Evolutionary conservation across 257 asterid genomes (phyloP), one percentile per base, ranked within the genome.

Genomic region (Gentiana macrophylla): DNA sequence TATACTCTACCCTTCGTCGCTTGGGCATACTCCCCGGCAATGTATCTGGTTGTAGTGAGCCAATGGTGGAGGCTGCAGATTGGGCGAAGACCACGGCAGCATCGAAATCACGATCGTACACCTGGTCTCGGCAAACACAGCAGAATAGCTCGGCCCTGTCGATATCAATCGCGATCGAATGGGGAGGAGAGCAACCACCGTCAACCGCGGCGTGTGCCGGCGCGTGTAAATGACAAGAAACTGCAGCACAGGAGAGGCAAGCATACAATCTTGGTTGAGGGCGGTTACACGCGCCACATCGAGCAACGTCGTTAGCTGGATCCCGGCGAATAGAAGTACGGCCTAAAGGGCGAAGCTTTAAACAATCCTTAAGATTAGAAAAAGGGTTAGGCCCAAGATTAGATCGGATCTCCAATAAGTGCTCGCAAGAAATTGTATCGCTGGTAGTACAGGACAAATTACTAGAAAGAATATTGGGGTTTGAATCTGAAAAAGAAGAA

Each of bases 61-160:
- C 84, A 32, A 55, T 61, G 52, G 72, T 65, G 15, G 75, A 69
- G 15, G 67, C 77, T 32, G 67, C 62, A 5, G 73, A 53, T 49
- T 71, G 81, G 6, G 81, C 72, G n/a, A 74, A 73, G 12, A 78
- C 81, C 4, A 87, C 85, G 12, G 71, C 79, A 0, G 89, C 80
- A 52, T 91, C 96, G 59, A 91, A 84, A 49, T 79, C 92, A 10
- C 74, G 63, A 68, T 87, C 95, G 74, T 91, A 91, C 2, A 84
- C 85, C 67, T 91, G 98, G 61, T 91, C 98, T 9, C 61, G 12
- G 68, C 98, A 91, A 52, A 63, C 56, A 67, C 82, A 74, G 76
- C 96, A 91, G 70, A 70, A 87, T 11, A 91, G 98, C 78, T 91
- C 94, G 3, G 82, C 86, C 35, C 94, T 80, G 50, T 68, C 78